phyloP scores from a whole-genome alignment of 169 alveolate genomes.

The Eimeria necatrix region DNA sequence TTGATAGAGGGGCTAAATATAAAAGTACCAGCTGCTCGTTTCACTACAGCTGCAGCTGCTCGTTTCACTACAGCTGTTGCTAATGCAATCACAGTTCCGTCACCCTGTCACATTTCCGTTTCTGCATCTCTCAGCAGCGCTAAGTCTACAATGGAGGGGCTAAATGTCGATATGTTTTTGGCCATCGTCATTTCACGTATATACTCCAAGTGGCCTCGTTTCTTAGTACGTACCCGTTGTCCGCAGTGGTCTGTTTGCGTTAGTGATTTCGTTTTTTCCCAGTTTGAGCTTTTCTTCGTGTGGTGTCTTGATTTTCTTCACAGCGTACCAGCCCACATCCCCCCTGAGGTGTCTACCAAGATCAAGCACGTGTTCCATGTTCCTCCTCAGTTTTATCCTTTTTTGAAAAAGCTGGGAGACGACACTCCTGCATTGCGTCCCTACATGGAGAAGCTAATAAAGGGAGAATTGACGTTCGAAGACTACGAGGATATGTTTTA shows the following conservation, averaged over 20 bases:
- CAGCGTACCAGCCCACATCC: constrained; percentile 83
- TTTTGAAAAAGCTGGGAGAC: constrained; percentile 93
- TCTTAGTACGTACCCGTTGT: no score
- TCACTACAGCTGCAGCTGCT: neutral
- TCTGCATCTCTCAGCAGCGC: neutral
- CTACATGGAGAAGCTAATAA: constrained; percentile 90
- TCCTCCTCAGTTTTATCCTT: constrained; percentile 94
- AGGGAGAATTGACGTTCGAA: constrained; percentile 91
- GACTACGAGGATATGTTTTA: constrained; percentile 95
- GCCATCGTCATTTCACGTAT: no score
- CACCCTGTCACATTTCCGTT: neutral
- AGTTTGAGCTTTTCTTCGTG: neutral
- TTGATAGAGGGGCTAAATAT: neutral
- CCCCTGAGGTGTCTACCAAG: constrained; percentile 80
- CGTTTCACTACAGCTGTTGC: neutral
- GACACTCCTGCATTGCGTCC: constrained; percentile 94
- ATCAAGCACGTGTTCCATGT: constrained; percentile 84
- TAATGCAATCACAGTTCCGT: neutral
- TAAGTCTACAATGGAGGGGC: neutral
- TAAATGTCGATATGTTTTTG: neutral
- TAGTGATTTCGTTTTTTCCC: neutral
- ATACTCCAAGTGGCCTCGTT: no score
- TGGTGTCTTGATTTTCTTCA: neutral
- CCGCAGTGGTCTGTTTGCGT: no score
- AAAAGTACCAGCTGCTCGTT: neutral